Evolutionary conservation across 306 rosid species (phyloP).

Genomic region (Ochetophila trinervis): DNA sequence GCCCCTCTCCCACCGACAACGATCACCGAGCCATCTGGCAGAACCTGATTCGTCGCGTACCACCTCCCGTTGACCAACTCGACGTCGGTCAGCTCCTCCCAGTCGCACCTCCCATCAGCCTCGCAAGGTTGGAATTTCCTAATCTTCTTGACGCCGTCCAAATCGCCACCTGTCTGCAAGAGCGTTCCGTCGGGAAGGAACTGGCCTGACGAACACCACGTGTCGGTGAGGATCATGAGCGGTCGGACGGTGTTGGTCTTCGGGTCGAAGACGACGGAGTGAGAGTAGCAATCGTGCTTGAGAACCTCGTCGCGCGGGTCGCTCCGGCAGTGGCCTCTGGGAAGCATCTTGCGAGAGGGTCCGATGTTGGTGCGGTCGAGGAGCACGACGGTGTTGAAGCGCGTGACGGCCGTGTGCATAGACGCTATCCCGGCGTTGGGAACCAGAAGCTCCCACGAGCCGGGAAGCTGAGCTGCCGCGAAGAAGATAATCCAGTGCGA

Average conservation of each 20-base stretch:
- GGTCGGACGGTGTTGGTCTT: slow-evolving; percentile 60
- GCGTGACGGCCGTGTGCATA: slow-evolving; percentile 93
- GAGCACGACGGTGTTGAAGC: slow-evolving; percentile 76
- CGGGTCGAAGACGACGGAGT: slow-evolving; percentile 62
- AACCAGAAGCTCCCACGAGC: slow-evolving; percentile 74
- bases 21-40: slow-evolving; percentile 69
- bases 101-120: slow-evolving; percentile 41
- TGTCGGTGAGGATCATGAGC: slow-evolving; percentile 68
- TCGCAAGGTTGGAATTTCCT: slow-evolving; percentile 67
- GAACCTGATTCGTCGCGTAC: slow-evolving; percentile 76
- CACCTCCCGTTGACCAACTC: slow-evolving; percentile 58
- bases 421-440: slow-evolving; percentile 78
- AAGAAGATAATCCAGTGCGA: not conserved
- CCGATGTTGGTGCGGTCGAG: slow-evolving; percentile 86
- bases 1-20: slow-evolving; percentile 72
- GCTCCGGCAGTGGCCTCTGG: slow-evolving; percentile 49
- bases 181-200: slow-evolving; percentile 79
- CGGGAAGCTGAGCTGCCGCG: slow-evolving; percentile 67
- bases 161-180: slow-evolving; percentile 76
- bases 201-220: slow-evolving; percentile 95
- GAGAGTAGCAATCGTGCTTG: slow-evolving; percentile 80
- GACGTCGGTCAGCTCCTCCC: slow-evolving; percentile 64
- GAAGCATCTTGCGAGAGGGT: slow-evolving; percentile 60
- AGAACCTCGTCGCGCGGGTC: slow-evolving; percentile 43
- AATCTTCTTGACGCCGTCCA: slow-evolving; percentile 65